A percentile compares a stretch with the other conserved stretches of the same genome.
phyloP scores from a whole-genome alignment of 2,329 filamentous ascomycete genomes.

The Sporothrix curviconia region DNA sequence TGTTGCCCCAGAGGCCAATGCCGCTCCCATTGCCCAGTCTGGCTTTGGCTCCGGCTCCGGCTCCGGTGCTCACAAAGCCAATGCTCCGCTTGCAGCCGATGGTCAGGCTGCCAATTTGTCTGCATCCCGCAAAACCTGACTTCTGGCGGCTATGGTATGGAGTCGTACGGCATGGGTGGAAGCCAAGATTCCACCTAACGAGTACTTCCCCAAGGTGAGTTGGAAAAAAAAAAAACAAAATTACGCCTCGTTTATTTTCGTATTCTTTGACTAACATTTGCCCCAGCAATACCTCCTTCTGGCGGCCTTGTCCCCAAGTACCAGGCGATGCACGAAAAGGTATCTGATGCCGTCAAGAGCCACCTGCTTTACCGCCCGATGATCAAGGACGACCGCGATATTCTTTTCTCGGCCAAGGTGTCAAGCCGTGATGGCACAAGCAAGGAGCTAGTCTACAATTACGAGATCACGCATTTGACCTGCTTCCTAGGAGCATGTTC shows the following conservation, averaged over 20 bases:
- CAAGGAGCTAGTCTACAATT: slow-evolving; percentile 40
- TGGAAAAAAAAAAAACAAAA: no score
- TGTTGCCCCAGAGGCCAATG: no score
- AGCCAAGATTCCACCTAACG: slow-evolving; percentile 64
- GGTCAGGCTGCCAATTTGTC: slow-evolving; percentile 34
- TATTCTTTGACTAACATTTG: slow-evolving; percentile 17
- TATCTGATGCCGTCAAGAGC: slow-evolving; percentile 61
- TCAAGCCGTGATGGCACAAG: slow-evolving; percentile 36
- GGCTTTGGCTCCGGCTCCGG: neutral
- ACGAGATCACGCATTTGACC: slow-evolving; percentile 57
- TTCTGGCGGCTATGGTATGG: slow-evolving; percentile 36
- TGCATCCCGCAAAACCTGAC: slow-evolving; percentile 57
- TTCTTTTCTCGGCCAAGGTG: slow-evolving; percentile 67
- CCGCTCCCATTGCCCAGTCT: neutral
- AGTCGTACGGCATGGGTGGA: slow-evolving; percentile 56
- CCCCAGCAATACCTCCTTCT: slow-evolving; percentile 63
- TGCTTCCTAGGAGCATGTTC: slow-evolving; percentile 69
- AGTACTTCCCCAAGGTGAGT: slow-evolving; percentile 56
- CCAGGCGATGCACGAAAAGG: slow-evolving; percentile 61
- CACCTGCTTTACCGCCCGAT: slow-evolving; percentile 74
- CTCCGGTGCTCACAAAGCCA: neutral
- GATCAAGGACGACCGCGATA: slow-evolving; percentile 57
- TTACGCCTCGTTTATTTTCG: no score
- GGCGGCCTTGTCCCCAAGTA: slow-evolving; percentile 70
- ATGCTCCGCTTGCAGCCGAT: slow-evolving; percentile 28